phyloP scores from a whole-genome alignment of 495 filamentous ascomycete genomes.

The Penicillium goetzii region DNA sequence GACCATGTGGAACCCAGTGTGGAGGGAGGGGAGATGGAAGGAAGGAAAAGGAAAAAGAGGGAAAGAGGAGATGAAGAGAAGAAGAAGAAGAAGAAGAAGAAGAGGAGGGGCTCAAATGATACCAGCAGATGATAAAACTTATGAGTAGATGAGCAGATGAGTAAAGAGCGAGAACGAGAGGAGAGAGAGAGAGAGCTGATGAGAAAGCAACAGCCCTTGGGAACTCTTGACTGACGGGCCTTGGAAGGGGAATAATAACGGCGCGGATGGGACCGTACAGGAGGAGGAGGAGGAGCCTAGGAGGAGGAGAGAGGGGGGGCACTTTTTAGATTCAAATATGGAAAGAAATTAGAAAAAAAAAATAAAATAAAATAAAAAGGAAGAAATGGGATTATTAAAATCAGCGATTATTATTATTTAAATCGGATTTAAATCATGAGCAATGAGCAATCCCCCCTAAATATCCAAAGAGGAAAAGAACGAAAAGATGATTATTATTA shows the following conservation, averaged over 20 bases:
- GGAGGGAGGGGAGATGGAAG: slow-evolving; percentile 10
- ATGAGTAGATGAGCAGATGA: slow-evolving; percentile 11
- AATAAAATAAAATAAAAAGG: not conserved
- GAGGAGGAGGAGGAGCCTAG: not conserved
- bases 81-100: not conserved
- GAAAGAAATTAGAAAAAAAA: not conserved
- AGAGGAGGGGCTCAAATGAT: slow-evolving; percentile 21
- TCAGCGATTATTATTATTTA: not conserved
- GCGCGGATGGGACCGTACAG: slow-evolving; percentile 30
- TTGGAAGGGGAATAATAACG: slow-evolving; percentile 35
- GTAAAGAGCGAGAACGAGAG: slow-evolving; percentile 18
- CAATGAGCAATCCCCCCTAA: not conserved
- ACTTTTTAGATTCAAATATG: slow-evolving; percentile 9
- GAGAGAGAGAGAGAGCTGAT: not conserved
- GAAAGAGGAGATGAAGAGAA: slow-evolving; percentile 5
- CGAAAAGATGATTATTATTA: not conserved
- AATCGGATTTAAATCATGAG: not conserved
- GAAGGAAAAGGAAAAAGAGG: slow-evolving; percentile 11
- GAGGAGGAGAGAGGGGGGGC: not conserved
- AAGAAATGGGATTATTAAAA: not conserved
- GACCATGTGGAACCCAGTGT: not conserved
- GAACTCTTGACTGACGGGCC: slow-evolving; percentile 5
- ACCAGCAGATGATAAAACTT: not conserved
- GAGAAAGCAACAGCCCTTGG: not conserved
- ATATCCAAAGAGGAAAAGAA: not conserved